These are phyloP conservation scores for Alternaria alternata DNA, from an alignment of 2,329 filamentous ascomycete species.

Conservation along the genomic window DNA sequence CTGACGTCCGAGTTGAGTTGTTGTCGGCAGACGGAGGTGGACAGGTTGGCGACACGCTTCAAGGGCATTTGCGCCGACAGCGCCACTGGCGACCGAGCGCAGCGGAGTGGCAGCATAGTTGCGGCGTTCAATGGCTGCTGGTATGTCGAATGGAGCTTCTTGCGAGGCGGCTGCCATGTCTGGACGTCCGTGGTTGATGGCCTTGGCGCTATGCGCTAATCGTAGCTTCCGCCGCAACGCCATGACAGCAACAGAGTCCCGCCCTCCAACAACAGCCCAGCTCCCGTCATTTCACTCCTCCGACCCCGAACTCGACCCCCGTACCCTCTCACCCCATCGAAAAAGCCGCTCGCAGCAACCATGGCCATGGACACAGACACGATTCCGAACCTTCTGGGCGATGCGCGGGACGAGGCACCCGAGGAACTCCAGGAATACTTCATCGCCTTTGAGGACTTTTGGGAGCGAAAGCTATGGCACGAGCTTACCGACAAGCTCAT, in stretches of 20 bases:
- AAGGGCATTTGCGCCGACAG: constrained; percentile 43
- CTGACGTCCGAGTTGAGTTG: constrained; percentile 76
- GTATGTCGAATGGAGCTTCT: constrained; percentile 38
- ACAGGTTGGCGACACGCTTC: constrained; percentile 38
- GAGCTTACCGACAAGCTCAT: constrained; percentile 91
- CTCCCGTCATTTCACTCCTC: constrained; percentile 12
- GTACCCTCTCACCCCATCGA: neutral
- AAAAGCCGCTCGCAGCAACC: constrained; percentile 11
- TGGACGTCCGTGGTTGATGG: constrained; percentile 27
- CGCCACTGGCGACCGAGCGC: constrained; percentile 50
- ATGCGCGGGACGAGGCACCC: constrained; percentile 87
- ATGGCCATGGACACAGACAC: constrained; percentile 80
- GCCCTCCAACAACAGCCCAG: constrained; percentile 22
- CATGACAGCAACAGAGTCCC: constrained; percentile 32
- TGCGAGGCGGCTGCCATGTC: constrained; percentile 32
- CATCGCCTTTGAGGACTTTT: constrained; percentile 92
- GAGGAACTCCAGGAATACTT: constrained; percentile 88
- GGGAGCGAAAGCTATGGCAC: constrained; percentile 99
- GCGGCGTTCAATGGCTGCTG: constrained; percentile 50
- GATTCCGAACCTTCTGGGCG: constrained; percentile 89
- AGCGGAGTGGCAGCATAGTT: constrained; percentile 52
- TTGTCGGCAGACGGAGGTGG: constrained; percentile 38
- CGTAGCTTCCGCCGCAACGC: constrained; percentile 34
- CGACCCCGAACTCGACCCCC: constrained; percentile 2
- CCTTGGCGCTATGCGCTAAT: constrained; percentile 34